Percentiles rank a stretch among this genome's conserved stretches.
These are phyloP conservation scores for Cladophialophora chaetospira DNA, from an alignment of 2,329 filamentous ascomycete genomes.

Conservation along the genomic window DNA sequence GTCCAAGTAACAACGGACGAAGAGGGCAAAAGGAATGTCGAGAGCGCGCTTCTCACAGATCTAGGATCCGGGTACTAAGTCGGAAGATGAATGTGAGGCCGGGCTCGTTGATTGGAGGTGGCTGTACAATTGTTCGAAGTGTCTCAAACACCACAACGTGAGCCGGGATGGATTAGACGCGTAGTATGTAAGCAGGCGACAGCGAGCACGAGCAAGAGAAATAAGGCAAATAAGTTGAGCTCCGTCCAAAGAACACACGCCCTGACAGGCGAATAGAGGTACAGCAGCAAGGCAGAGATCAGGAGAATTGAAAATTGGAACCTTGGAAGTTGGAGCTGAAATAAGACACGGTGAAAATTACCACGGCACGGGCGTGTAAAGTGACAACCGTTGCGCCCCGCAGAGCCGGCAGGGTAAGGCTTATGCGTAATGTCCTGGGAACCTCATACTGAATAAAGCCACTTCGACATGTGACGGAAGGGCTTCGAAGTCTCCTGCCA, in stretches of 20 bases:
- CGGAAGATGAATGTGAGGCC: conserved; percentile 17
- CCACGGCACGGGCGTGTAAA: not conserved
- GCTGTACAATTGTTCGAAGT: conserved; percentile 17
- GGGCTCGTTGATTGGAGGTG: conserved; percentile 18
- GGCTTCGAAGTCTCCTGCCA: not conserved
- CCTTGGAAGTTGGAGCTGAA: conserved; percentile 14
- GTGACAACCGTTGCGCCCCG: too few species aligned
- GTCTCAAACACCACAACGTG: conserved; percentile 27
- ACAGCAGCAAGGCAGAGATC: conserved; percentile 1
- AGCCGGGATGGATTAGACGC: conserved; percentile 10
- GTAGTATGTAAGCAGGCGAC: conserved; percentile 15
- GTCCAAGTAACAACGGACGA: conserved; percentile 21
- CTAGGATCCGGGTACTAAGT: conserved; percentile 3
- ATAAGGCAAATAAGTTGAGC: conserved; percentile 10
- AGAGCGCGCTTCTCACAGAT: conserved; percentile 6
- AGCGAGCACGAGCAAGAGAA: conserved; percentile 12
- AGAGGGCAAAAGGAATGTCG: conserved; percentile 16
- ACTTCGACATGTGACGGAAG: not conserved
- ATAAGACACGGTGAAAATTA: conserved; percentile 11
- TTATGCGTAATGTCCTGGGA: too few species aligned
- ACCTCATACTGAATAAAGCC: not conserved
- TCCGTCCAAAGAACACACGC: conserved; percentile 15
- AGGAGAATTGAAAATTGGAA: conserved; percentile 9
- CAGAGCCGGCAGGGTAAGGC: not conserved
- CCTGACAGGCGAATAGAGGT: conserved; percentile 15